phyloP scores from a whole-genome alignment of 2,329 filamentous ascomycete species.

The Shiraia bambusicola region DNA sequence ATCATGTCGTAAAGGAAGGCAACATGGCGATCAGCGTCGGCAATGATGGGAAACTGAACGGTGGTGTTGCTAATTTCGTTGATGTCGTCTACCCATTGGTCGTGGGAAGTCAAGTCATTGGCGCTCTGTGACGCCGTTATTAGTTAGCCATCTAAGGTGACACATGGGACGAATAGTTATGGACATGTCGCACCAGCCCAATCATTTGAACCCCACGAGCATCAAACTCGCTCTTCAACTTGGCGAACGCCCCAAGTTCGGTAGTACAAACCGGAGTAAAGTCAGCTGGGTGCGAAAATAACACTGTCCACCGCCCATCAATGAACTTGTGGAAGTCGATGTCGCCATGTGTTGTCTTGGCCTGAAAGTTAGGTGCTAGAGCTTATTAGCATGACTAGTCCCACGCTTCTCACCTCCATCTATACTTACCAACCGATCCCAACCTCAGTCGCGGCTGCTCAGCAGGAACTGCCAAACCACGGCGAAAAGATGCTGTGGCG shows the following conservation, averaged over 20 bases:
- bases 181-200: slow-evolving; percentile 59
- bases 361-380: slow-evolving; percentile 77
- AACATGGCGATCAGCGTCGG: slow-evolving; percentile 51
- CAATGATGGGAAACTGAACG: slow-evolving; percentile 54
- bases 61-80: slow-evolving; percentile 49
- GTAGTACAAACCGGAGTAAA: slow-evolving; percentile 96
- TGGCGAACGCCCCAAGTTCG: slow-evolving; percentile 89
- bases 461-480: slow-evolving; percentile 40
- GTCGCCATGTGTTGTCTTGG: slow-evolving; percentile 73
- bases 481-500: slow-evolving; percentile 37
- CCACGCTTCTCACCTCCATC: not conserved
- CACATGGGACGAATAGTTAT: not conserved
- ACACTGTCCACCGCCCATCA: slow-evolving; percentile 74
- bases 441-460: slow-evolving; percentile 48
- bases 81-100: slow-evolving; percentile 83
- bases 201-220: slow-evolving; percentile 89
- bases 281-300: slow-evolving; percentile 84
- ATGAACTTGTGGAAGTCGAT: slow-evolving; percentile 79
- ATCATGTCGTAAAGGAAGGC: slow-evolving; percentile 55
- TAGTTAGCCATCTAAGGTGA: not conserved
- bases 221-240: slow-evolving; percentile 83
- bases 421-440: slow-evolving; percentile 40
- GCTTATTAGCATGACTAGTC: slow-evolving; percentile 1
- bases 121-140: slow-evolving; percentile 55
- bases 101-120: slow-evolving; percentile 82